Conservation (phyloP, 257 asterid genomes). For the Petrea volubilis region DNA sequence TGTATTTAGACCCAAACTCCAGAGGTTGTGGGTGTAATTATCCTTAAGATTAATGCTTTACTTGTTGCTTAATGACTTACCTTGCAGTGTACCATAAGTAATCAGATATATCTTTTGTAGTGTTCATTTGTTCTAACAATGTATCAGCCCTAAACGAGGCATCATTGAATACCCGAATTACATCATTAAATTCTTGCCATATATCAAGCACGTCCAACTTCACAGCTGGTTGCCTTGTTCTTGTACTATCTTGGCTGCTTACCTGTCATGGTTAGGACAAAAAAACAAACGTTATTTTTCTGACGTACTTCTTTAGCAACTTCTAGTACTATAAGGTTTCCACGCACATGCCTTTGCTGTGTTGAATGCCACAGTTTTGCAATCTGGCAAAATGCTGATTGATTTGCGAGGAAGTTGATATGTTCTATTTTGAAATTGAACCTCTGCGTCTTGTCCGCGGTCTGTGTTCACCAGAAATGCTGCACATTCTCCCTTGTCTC, state of each 20-base stretch:
- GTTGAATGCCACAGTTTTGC: slow-evolving; percentile 68
- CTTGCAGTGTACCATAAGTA: slow-evolving; percentile 84
- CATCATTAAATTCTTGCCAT: slow-evolving; percentile 69
- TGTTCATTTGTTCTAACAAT: slow-evolving; percentile 75
- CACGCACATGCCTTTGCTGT: slow-evolving; percentile 68
- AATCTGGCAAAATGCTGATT: slow-evolving; percentile 87
- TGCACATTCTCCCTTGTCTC: slow-evolving; percentile 62
- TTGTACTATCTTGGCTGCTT: slow-evolving; percentile 40
- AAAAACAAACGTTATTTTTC: not conserved
- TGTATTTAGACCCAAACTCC: too few relatives aligned
- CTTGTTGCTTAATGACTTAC: slow-evolving; percentile 30
- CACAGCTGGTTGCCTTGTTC: slow-evolving; percentile 44
- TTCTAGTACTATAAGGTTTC: not conserved
- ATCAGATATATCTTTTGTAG: slow-evolving; percentile 79
- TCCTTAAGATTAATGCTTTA: not conserved
- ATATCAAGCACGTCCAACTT: slow-evolving; percentile 43
- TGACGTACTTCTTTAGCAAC: not conserved
- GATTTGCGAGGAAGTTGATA: slow-evolving; percentile 63
- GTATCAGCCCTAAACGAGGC: slow-evolving; percentile 43
- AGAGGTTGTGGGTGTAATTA: not conserved
- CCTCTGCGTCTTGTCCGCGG: slow-evolving; percentile 21
- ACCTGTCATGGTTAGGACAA: slow-evolving; percentile 42
- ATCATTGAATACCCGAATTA: slow-evolving; percentile 42
- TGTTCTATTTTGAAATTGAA: slow-evolving; percentile 48
- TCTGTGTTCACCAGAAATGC: slow-evolving; percentile 79